Evolutionary conservation across 2,329 filamentous ascomycete genomes (phyloP), one percentile per base, ranked within the genome.

Genomic region (Myriosclerotinia duriaeana): DNA sequence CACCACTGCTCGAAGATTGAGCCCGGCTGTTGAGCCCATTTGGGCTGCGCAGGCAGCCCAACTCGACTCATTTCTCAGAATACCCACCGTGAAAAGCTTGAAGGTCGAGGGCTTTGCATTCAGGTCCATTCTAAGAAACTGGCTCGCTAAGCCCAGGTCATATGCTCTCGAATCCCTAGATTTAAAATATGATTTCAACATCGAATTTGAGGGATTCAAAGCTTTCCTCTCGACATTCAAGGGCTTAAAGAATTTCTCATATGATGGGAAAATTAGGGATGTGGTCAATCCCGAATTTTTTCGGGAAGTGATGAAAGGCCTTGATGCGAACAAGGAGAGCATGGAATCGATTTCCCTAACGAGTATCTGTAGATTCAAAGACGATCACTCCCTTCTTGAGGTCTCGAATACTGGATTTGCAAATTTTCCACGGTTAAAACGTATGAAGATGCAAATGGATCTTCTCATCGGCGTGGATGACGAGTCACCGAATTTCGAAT

Each of bases 161-260:
- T 42, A 7, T 20, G 36, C 7, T 12, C 7, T 42, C 7, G 36
- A 42, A 20, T 56, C 36, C 5, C 36, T 56, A 26, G 12, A 42
- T 20, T n/a, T 42, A n/a, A 26, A 3, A 3, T 9, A 56, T 12
- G 22, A 56, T 20, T 42, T 56, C 11, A 5, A 11, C 2, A 0
- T 17, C 7, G 0, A 40, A 15, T 56, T 42, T 4, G 2, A 0
- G 5, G 0, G 1, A 1, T 56, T 8, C 14, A 7, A 0, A 0
- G 17, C 5, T 3, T 40, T 40, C 6, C 9, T 56, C 12, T 17
- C 7, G 1, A 2, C 42, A 26, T 56, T 56, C 36, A 5, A 9
- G 1, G 17, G 22, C 3, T 9, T 42, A 9, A 42, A 42, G 36
- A 38, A 11, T 5, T 56, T 42, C n/a, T 26, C 36, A 5, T 56